phyloP scores from a whole-genome alignment of 73 alveolate genomes.

The Stentor coeruleus region DNA sequence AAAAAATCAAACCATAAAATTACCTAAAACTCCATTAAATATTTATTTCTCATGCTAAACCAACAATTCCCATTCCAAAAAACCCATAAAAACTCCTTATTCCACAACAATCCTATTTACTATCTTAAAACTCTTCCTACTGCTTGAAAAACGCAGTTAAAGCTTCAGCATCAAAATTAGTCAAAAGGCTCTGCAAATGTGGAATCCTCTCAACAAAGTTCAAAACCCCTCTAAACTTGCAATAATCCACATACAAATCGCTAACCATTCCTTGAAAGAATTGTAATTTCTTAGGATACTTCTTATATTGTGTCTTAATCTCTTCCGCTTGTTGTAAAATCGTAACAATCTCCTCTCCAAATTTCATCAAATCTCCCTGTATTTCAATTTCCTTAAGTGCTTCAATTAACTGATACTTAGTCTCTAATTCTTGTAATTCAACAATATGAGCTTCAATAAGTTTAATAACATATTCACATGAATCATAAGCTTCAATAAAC shows the following conservation, averaged over 20 bases:
- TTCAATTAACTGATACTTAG: slow-evolving; percentile 16
- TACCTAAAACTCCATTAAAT: no score
- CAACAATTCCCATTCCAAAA: no score
- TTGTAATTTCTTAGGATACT: slow-evolving; percentile 19
- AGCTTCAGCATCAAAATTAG: slow-evolving; percentile 20
- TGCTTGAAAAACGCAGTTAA: slow-evolving; percentile 16
- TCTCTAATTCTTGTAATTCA: slow-evolving; percentile 19
- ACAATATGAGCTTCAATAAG: not conserved
- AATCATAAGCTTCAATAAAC: not conserved
- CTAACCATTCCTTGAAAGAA: slow-evolving; percentile 25
- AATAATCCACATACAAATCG: slow-evolving; percentile 27
- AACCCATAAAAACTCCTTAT: no score
- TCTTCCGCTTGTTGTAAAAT: not conserved
- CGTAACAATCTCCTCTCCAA: not conserved
- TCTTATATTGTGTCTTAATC: slow-evolving; percentile 12
- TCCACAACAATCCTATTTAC: no score
- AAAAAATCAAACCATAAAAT: no score
- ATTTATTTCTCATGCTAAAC: no score
- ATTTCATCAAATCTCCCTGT: slow-evolving; percentile 10
- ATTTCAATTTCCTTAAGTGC: slow-evolving; percentile 4
- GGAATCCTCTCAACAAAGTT: slow-evolving; percentile 6
- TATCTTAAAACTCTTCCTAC: no score
- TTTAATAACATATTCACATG: slow-evolving; percentile 1
- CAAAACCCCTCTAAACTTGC: slow-evolving; percentile 6
- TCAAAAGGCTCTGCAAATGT: not conserved